phyloP scores from a whole-genome alignment of 192 early-diverging fungal genomes.

The Linnemannia hyalina region DNA sequence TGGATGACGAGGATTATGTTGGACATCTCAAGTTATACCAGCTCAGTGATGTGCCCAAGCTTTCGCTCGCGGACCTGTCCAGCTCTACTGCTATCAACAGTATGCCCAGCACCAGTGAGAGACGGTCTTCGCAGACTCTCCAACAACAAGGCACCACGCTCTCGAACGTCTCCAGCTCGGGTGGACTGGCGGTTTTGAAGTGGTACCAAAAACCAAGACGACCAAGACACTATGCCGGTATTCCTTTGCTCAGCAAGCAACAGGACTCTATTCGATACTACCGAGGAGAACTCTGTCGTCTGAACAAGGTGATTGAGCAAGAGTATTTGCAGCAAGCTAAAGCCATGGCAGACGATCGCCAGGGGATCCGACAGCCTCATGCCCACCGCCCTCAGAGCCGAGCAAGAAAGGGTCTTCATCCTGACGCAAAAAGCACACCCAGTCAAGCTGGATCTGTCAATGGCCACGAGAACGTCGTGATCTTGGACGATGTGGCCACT shows the following conservation, averaged over 20 bases:
- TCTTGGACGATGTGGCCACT: background rate
- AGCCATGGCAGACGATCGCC: constrained; percentile 12
- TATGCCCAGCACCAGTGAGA: background rate
- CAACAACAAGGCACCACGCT: background rate
- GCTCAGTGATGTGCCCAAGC: constrained; percentile 20
- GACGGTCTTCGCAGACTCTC: background rate
- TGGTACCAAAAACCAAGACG: constrained; percentile 34
- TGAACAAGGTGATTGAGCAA: constrained; percentile 32
- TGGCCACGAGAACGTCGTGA: background rate
- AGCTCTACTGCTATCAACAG: background rate
- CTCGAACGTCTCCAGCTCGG: background rate
- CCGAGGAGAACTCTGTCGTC: constrained; percentile 29
- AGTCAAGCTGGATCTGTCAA: background rate
- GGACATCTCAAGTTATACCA: constrained; percentile 32
- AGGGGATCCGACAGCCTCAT: background rate
- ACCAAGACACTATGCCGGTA: constrained; percentile 19
- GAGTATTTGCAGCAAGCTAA: constrained; percentile 1
- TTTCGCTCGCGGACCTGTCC: constrained; percentile 21
- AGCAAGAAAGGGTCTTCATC: background rate
- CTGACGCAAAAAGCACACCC: background rate
- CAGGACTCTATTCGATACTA: constrained; percentile 39
- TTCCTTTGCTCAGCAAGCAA: constrained; percentile 25
- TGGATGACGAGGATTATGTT: constrained; percentile 19
- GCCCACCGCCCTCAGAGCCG: background rate
- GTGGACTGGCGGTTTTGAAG: constrained; percentile 2